phyloP scores from a whole-genome alignment of 805 yeast genomes.

The Candida manassasensis region DNA sequence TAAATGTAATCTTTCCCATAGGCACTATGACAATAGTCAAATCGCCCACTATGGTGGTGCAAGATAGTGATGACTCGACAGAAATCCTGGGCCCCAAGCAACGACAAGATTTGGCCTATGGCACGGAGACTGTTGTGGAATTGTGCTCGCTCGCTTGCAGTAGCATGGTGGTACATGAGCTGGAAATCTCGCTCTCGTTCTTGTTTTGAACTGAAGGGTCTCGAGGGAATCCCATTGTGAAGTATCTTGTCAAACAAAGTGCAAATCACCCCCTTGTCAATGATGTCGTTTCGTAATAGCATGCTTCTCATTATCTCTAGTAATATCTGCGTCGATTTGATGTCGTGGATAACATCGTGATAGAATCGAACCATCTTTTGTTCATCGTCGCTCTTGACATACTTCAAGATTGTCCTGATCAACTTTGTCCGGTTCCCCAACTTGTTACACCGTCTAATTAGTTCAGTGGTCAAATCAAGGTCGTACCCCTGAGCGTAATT shows the following conservation, averaged over 20 bases:
- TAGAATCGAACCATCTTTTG: slow-evolving; percentile 1
- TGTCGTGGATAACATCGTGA: background rate
- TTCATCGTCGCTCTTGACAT: slow-evolving; percentile 2
- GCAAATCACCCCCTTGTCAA: slow-evolving; percentile 5
- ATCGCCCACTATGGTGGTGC: slow-evolving; percentile 3
- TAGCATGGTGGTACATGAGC: slow-evolving; percentile 3
- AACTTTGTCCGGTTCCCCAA: background rate
- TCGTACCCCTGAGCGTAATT: background rate
- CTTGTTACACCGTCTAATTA: slow-evolving; percentile 1
- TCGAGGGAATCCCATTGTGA: background rate
- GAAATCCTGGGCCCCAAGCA: slow-evolving; percentile 14
- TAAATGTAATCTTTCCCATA: slow-evolving; percentile 11
- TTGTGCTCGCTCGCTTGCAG: slow-evolving; percentile 7
- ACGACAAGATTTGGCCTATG: slow-evolving; percentile 26
- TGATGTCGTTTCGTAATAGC: slow-evolving; percentile 1
- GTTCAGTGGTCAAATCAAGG: background rate
- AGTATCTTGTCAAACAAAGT: slow-evolving; percentile 4
- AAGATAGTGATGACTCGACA: slow-evolving; percentile 15
- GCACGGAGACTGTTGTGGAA: slow-evolving; percentile 25
- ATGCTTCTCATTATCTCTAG: slow-evolving; percentile 8
- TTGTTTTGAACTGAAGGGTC: slow-evolving; percentile 3
- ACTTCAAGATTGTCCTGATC: slow-evolving; percentile 1
- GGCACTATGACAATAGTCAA: slow-evolving; percentile 8
- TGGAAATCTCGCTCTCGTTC: slow-evolving; percentile 1
- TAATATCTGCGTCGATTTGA: slow-evolving; percentile 4